Conservation (phyloP, 441 rosid genomes). For the Croton setiger region DNA sequence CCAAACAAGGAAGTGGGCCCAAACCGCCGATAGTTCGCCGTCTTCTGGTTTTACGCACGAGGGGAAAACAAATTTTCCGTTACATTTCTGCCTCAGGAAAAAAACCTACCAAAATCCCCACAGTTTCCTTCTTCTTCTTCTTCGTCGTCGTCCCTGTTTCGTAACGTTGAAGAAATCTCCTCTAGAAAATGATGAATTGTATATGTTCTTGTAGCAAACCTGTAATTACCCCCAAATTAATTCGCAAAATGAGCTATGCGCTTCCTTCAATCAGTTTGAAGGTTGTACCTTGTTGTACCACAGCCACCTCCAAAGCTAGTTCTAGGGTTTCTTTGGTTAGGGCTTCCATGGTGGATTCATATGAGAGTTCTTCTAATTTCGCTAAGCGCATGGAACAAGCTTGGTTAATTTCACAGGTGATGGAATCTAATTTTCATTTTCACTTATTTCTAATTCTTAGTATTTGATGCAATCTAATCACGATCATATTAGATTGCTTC, state of each 20-base stretch:
- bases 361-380: slow-evolving; percentile 68
- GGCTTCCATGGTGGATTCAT: slow-evolving; percentile 71
- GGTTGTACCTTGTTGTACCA: neutral
- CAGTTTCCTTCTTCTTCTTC: neutral
- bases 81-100: slow-evolving; percentile 8
- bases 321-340: slow-evolving; percentile 25
- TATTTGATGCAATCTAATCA: neutral
- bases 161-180: neutral
- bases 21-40: neutral
- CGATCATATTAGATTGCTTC: neutral
- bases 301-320: neutral
- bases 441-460: neutral
- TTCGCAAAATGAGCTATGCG: neutral
- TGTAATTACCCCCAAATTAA: neutral
- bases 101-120: neutral
- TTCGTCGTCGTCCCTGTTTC: neutral
- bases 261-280: neutral
- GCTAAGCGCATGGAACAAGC: slow-evolving; percentile 77
- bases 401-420: slow-evolving; percentile 84
- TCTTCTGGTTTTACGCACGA: too few species aligned
- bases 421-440: neutral
- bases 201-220: slow-evolving; percentile 10
- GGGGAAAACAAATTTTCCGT: neutral
- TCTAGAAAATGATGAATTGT: neutral
- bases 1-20: slow-evolving; percentile 12